Evolutionary conservation across 2,329 filamentous ascomycete species (phyloP), one percentile per base, ranked within the genome.

Genomic region (Ophiostoma sp.): DNA sequence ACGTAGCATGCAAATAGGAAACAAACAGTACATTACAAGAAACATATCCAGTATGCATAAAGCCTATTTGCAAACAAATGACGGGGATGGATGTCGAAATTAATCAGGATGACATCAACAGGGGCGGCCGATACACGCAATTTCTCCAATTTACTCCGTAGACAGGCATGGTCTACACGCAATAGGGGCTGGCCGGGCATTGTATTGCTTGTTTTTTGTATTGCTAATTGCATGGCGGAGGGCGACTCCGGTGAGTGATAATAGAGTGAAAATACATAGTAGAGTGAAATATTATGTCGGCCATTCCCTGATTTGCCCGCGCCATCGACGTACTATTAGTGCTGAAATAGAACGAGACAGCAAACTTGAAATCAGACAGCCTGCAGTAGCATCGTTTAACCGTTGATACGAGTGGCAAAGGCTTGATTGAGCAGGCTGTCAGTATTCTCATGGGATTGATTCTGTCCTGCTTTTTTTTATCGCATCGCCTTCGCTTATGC

Each of bases 61-160:
- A 57, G 52, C 10, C 52, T 27, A 57, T 15, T 48, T 27, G 27
- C n/a, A 15, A n/a, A 27, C 52, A 57, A 27, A 57, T 57, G 52
- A 48, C 44, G 44, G 44, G 44, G 44, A 2, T 20, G 44, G 4
- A 57, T 57, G 52, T 57, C 52, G 52, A 57, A 57, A 57, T 57
- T 31, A 57, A 57, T 48, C n/a, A 57, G 52, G 52, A 57, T 57
- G 52, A 57, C 17, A 57, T 57, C 52, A 57, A 57, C 52, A 57
- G 52, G 52, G 52, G n/a, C 52, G 52, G 52, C 48, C n/a, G 52
- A 57, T 11, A 15, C n/a, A 57, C 52, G 52, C 52, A 57, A 27
- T 57, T 57, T 57, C 15, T 17, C 15, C 44, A n/a, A 48, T 48
- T 48, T 48, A n/a, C n/a, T n/a, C n/a, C n/a, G n/a, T n/a, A 15